phyloP scores from a whole-genome alignment of 495 filamentous ascomycete genomes.

The Penicillium canescens region DNA sequence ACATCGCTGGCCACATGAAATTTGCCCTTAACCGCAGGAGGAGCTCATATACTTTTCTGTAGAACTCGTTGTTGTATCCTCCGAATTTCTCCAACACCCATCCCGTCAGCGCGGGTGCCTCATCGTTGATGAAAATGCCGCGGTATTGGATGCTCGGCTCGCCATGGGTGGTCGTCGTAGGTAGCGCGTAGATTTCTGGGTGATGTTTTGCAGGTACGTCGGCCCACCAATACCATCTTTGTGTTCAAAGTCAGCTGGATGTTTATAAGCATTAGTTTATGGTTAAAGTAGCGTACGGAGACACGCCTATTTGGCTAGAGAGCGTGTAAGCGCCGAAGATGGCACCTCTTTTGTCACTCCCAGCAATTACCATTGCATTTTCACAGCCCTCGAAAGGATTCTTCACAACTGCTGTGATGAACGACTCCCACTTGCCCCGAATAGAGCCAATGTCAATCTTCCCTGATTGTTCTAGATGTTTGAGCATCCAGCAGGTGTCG shows the following conservation, averaged over 20 bases:
- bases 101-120: constrained; percentile 68
- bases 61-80: constrained; percentile 64
- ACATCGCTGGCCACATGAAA: constrained; percentile 74
- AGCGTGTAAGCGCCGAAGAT: constrained; percentile 76
- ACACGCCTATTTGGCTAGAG: constrained; percentile 75
- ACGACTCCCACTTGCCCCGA: constrained; percentile 70
- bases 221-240: constrained; percentile 70
- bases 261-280: neutral
- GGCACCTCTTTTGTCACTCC: constrained; percentile 65
- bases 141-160: constrained; percentile 71
- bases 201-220: constrained; percentile 60
- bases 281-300: constrained; percentile 37
- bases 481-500: constrained; percentile 61
- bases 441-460: constrained; percentile 58
- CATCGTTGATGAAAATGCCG: constrained; percentile 79
- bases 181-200: constrained; percentile 55
- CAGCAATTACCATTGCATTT: constrained; percentile 67
- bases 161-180: constrained; percentile 54
- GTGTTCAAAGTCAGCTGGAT: neutral
- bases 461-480: constrained; percentile 49
- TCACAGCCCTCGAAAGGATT: constrained; percentile 57
- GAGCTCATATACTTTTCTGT: constrained; percentile 70
- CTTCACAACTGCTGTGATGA: constrained; percentile 58
- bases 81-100: constrained; percentile 63
- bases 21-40: constrained; percentile 69